Conservation (phyloP, 106 monocot species). For the Narthecium ossifragum region DNA sequence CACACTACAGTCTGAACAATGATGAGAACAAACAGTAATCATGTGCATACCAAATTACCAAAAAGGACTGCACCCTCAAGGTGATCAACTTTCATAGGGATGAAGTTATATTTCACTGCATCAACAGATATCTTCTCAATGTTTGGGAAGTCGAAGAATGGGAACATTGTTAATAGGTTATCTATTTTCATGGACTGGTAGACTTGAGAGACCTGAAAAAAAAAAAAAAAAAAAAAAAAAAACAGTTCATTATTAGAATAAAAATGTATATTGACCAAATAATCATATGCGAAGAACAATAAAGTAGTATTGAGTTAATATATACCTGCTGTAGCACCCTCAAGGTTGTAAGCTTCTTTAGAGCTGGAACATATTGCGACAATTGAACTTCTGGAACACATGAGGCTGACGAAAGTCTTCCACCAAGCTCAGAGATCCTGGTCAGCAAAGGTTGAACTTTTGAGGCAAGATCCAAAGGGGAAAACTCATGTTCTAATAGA, state of each 20-base stretch:
- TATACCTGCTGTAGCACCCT: conserved; percentile 90
- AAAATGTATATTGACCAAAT: too few species aligned
- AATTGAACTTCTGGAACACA: conserved; percentile 88
- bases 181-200: conserved; percentile 85
- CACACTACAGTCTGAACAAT: too few species aligned
- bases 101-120: conserved; percentile 82
- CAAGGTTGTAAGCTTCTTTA: conserved; percentile 70
- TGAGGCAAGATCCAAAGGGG: conserved; percentile 71
- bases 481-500: conserved; percentile 76
- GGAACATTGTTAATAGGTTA: conserved; percentile 75
- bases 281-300: too few species aligned
- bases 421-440: conserved; percentile 84
- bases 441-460: conserved; percentile 79
- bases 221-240: conserved; percentile 8
- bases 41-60: conserved; percentile 49
- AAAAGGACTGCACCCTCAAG: conserved; percentile 59
- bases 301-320: not conserved
- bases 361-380: conserved; percentile 62
- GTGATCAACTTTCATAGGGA: conserved; percentile 82
- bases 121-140: conserved; percentile 85
- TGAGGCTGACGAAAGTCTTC: conserved; percentile 79
- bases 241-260: not conserved
- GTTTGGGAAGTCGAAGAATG: conserved; percentile 65
- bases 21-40: too few species aligned
- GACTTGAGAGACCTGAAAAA: conserved; percentile 65